Evolutionary conservation across 768 basidiomycete genomes (phyloP), one percentile per base, ranked within the genome.

Genomic region (Cantharellus cinnabarinus): DNA sequence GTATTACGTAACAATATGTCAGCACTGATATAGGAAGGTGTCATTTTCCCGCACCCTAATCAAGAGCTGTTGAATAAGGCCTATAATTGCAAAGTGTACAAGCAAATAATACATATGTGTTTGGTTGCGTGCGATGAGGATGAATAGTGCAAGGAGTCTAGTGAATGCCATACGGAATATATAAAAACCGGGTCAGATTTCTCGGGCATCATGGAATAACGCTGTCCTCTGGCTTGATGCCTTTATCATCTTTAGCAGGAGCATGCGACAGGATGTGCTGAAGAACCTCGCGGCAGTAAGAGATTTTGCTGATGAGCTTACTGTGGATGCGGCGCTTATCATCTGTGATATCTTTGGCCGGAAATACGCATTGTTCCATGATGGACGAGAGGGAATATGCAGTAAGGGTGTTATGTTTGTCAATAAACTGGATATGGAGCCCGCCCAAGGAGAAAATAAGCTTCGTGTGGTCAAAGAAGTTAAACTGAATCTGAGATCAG

Each of bases 391-490:
- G 73, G 41, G 79, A 76, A 75, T 79, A 84, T 44, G 82, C 80
- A 50, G 82, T 81, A 68, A 91, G 71, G 59, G 76, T 75, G 72
- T 89, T 86, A 65, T 82, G 77, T 74, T 89, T 89, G 77, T 91
- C 89, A 66, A 97, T 93, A 69, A 93, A 82, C 2, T 90, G 89
- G 55, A 98, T 75, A 10, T 82, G 70, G 7, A 83, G 74, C 2
- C 88, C 93, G 37, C 82, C 75, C 1, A 82, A 79, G 15, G 89
- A 89, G 56, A 99, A 74, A 60, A 99, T 82, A 61, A 98, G 72
- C 69, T 99, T 98, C 48, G 87, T 84, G 72, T 99, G 95, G 71
- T 98, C 95, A 69, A 88, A 89, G 70, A 97, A 98, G 74, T 98
- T 99, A 78, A 97, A 97, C 94, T 98, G 67, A 2, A 52, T 20